Evolutionary conservation across 139 green algal species (phyloP).

Genomic region (Chlamydomonas applanata): DNA sequence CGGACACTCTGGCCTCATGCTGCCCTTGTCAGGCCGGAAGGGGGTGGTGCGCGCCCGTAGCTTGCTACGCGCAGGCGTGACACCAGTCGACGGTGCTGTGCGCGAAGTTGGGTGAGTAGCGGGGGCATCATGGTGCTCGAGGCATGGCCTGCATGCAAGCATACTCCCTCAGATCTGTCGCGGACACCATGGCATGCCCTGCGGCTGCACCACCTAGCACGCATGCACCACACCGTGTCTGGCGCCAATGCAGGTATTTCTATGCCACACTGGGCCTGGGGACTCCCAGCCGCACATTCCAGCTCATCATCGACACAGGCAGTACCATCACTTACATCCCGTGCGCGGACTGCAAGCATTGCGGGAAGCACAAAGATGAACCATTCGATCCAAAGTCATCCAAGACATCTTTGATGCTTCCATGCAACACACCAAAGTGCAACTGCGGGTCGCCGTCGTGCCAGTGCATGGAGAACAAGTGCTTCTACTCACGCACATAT

Average conservation of each 20-base stretch:
- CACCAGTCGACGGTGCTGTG: constrained; percentile 67
- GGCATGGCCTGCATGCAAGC: not conserved
- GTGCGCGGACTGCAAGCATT: constrained; percentile 68
- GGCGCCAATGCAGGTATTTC: constrained; percentile 77
- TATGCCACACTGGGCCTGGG: constrained; percentile 80
- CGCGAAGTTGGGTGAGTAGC: constrained; percentile 69
- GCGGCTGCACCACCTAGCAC: no score
- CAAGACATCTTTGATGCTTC: constrained; percentile 49
- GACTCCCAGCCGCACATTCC: constrained; percentile 73
- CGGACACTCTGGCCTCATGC: not conserved
- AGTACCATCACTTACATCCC: constrained; percentile 93
- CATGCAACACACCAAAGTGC: constrained; percentile 63
- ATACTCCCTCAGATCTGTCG: no score
- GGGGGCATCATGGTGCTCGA: not conserved
- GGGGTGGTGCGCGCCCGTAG: not conserved
- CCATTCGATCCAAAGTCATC: constrained; percentile 68
- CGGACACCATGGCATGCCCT: no score
- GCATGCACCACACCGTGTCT: no score
- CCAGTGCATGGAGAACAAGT: constrained; percentile 56
- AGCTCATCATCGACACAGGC: constrained; percentile 95
- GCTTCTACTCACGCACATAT: constrained; percentile 83
- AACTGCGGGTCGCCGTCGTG: constrained; percentile 71
- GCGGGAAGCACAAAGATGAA: constrained; percentile 54
- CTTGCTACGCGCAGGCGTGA: constrained; percentile 50
- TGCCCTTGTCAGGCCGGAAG: not conserved